phyloP scores from a whole-genome alignment of 352 stramenopile genomes.

The Globisporangium alternatum region DNA sequence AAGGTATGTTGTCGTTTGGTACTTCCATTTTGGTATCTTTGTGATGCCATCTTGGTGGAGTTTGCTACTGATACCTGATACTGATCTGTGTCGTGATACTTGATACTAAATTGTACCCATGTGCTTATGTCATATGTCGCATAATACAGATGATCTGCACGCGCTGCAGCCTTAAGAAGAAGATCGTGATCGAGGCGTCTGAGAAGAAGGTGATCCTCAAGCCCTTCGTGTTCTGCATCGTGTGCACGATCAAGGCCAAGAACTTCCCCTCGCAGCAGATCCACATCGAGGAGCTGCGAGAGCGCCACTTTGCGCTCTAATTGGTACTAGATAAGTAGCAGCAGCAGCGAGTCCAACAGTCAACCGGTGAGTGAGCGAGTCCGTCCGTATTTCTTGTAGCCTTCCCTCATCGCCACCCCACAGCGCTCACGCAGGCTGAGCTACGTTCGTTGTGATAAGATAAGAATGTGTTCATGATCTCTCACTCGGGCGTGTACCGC shows the following conservation, averaged over 20 bases:
- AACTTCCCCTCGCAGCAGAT: conserved; percentile 25
- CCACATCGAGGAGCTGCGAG: conserved; percentile 31
- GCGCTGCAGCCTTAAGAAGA: conserved; percentile 49
- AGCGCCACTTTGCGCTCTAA: conserved; percentile 4
- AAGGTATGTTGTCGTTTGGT: background rate
- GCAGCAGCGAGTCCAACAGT: background rate
- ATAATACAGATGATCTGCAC: conserved; percentile 42
- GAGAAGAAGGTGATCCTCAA: conserved; percentile 24
- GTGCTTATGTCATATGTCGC: background rate
- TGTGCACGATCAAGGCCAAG: conserved; percentile 31
- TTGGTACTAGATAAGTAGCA: background rate
- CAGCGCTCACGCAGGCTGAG: too few relatives aligned
- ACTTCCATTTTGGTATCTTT: background rate
- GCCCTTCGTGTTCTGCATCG: conserved; percentile 35
- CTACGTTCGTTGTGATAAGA: too few relatives aligned
- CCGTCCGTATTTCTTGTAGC: background rate
- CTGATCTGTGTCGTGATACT: background rate
- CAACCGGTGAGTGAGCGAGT: background rate
- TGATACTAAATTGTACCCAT: background rate
- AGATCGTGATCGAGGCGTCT: conserved; percentile 34
- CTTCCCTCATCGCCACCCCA: too few relatives aligned
- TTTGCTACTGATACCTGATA: background rate
- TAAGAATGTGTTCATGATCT: too few relatives aligned
- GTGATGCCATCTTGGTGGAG: background rate
- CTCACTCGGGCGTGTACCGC: too few relatives aligned